Evolutionary conservation across 2,329 filamentous ascomycete species (phyloP).

Genomic region (Alternaria infectoria): DNA sequence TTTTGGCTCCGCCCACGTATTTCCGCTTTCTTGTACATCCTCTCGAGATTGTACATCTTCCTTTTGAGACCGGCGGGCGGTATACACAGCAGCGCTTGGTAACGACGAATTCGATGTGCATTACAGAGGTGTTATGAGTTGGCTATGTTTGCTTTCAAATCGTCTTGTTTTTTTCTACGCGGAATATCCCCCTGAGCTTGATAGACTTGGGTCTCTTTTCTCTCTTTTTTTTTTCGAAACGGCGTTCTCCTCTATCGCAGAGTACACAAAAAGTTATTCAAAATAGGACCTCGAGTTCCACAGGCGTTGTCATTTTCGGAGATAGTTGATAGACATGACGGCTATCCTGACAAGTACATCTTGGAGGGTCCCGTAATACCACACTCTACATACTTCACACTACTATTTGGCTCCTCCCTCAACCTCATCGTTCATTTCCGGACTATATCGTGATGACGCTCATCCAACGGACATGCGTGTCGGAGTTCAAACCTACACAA

Average conservation of each 20-base stretch:
- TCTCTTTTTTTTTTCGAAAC: conserved; percentile 1
- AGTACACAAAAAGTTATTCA: conserved; percentile 32
- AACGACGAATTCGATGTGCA: conserved; percentile 44
- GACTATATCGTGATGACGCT: not conserved
- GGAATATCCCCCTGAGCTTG: conserved; percentile 31
- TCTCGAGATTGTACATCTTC: conserved; percentile 30
- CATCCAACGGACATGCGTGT: not conserved
- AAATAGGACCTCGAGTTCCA: conserved; percentile 5
- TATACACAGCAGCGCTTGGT: conserved; percentile 23
- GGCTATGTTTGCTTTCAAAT: conserved; percentile 18
- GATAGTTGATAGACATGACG: conserved; percentile 18
- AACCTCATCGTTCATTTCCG: not conserved
- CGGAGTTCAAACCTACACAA: too few relatives aligned
- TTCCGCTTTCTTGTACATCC: conserved; percentile 36
- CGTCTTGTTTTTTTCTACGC: conserved; percentile 10
- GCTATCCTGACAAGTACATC: not conserved
- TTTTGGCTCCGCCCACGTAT: conserved; percentile 16
- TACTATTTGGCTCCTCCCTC: not conserved
- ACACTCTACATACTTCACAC: conserved; percentile 16
- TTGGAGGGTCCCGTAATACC: conserved; percentile 18
- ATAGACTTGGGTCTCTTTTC: conserved; percentile 22
- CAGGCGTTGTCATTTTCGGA: not conserved
- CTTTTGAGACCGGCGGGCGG: conserved; percentile 25
- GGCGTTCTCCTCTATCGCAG: conserved; percentile 28
- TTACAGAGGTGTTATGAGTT: conserved; percentile 40